phyloP scores from a whole-genome alignment of 768 basidiomycete genomes.

The Dentipellis sp. region DNA sequence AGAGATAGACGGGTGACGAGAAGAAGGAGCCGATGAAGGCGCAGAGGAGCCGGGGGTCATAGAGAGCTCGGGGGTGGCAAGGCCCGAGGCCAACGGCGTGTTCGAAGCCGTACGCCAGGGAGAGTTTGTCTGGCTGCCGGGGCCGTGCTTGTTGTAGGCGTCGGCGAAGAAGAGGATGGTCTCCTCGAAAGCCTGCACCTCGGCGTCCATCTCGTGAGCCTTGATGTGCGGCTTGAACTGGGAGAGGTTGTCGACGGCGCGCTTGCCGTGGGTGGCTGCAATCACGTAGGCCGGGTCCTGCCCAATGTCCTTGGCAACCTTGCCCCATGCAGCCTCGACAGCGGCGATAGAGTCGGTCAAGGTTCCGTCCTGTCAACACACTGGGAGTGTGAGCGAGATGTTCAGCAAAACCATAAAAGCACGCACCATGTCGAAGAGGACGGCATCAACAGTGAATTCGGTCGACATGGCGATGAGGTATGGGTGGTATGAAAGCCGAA shows the following conservation, averaged over 20 bases:
- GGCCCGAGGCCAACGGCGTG: constrained; percentile 25
- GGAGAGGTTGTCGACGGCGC: constrained; percentile 65
- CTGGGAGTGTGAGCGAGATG: constrained; percentile 14
- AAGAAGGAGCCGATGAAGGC: constrained; percentile 33
- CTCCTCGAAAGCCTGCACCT: constrained; percentile 52
- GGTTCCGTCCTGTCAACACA: constrained; percentile 45
- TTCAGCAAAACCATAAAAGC: not conserved
- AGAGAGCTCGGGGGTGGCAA: not conserved
- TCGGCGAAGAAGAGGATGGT: constrained; percentile 60
- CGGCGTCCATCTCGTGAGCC: constrained; percentile 46
- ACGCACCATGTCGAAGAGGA: constrained; percentile 60
- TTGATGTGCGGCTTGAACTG: constrained; percentile 50
- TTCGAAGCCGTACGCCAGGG: constrained; percentile 19
- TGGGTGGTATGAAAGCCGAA: not conserved
- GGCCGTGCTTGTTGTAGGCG: constrained; percentile 36
- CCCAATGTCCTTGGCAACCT: constrained; percentile 61
- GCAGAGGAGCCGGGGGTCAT: constrained; percentile 29
- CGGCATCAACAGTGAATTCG: constrained; percentile 44
- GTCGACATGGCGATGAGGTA: not conserved
- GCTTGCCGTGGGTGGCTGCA: constrained; percentile 70
- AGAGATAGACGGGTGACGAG: constrained; percentile 15
- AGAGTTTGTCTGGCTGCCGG: constrained; percentile 20
- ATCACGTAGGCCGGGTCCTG: constrained; percentile 60
- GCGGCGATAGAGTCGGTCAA: constrained; percentile 67
- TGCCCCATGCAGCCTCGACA: constrained; percentile 69